Evolutionary conservation across 306 rosid genomes (phyloP).

Genomic region (Malus asiatica): DNA sequence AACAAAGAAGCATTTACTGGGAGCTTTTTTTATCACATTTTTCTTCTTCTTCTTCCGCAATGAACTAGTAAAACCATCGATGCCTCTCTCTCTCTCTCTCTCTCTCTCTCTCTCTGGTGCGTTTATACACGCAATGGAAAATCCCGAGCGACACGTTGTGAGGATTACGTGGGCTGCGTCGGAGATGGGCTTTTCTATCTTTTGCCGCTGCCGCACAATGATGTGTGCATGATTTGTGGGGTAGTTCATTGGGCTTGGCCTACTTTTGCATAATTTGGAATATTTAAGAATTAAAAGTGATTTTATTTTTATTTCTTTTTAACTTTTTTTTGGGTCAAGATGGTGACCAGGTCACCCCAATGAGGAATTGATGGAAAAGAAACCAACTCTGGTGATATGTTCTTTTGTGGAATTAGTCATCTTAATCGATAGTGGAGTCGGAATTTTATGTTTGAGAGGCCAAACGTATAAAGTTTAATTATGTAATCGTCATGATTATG

Average conservation of each 20-base stretch:
- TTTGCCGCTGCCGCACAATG: neutral
- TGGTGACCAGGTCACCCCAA: neutral
- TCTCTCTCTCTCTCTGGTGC: neutral
- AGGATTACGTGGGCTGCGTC: conserved; percentile 26
- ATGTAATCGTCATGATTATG: too few relatives aligned
- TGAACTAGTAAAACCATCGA: neutral
- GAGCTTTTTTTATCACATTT: neutral
- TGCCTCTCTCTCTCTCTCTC: neutral
- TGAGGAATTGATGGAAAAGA: neutral
- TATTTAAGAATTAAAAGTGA: neutral
- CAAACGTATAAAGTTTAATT: too few relatives aligned
- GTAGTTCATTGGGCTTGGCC: conserved; percentile 46
- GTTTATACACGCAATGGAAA: conserved; percentile 9
- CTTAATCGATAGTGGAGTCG: neutral
- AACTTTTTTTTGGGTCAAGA: neutral
- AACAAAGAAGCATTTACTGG: conserved; percentile 29
- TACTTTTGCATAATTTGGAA: neutral
- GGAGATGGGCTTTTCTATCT: conserved; percentile 33
- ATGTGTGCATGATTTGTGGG: conserved; percentile 61
- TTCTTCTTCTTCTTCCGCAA: neutral
- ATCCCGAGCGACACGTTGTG: conserved; percentile 22
- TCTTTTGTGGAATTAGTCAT: neutral
- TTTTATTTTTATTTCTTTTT: neutral
- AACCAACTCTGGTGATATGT: neutral
- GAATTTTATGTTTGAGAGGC: neutral